Conservation (phyloP, 83 land plant species). For the Picea engelmannii region DNA sequence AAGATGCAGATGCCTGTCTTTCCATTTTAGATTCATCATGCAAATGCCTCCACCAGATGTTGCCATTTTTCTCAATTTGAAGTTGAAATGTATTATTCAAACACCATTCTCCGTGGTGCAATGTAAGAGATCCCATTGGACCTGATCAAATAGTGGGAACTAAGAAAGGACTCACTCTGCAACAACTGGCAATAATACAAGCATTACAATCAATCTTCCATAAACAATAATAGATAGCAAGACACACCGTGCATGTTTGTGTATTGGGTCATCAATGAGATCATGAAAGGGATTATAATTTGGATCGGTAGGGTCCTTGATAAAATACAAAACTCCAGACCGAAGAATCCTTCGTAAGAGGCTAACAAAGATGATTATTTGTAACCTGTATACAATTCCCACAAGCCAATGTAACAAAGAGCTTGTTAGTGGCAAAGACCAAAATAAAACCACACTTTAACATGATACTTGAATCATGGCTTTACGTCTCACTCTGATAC, state of each 20-base stretch:
- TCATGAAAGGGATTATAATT: constrained; percentile 97
- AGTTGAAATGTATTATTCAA: too few species aligned
- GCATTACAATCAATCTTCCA: constrained; percentile 95
- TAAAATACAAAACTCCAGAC: constrained; percentile 86
- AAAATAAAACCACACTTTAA: constrained; percentile 57
- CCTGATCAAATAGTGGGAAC: too few species aligned
- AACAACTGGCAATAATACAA: constrained; percentile 83
- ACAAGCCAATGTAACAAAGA: constrained; percentile 93
- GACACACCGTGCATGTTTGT: constrained; percentile 97
- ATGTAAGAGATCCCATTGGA: too few species aligned
- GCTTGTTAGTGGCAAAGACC: constrained; percentile 82
- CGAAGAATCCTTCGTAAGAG: constrained; percentile 83
- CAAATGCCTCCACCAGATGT: too few species aligned
- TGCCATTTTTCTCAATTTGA: too few species aligned
- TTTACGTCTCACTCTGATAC: too few species aligned
- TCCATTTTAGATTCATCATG: too few species aligned
- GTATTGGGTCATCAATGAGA: constrained; percentile 93
- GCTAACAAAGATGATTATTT: constrained; percentile 94
- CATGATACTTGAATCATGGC: too few species aligned
- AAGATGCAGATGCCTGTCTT: too few species aligned
- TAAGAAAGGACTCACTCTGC: too few species aligned
- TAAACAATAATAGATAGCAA: constrained; percentile 90
- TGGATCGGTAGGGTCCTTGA: constrained; percentile 97
- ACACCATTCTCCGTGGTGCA: too few species aligned
- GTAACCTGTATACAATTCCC: constrained; percentile 95